Conservation (phyloP, 2,329 filamentous ascomycete species). For the Trichoderma sp. region DNA sequence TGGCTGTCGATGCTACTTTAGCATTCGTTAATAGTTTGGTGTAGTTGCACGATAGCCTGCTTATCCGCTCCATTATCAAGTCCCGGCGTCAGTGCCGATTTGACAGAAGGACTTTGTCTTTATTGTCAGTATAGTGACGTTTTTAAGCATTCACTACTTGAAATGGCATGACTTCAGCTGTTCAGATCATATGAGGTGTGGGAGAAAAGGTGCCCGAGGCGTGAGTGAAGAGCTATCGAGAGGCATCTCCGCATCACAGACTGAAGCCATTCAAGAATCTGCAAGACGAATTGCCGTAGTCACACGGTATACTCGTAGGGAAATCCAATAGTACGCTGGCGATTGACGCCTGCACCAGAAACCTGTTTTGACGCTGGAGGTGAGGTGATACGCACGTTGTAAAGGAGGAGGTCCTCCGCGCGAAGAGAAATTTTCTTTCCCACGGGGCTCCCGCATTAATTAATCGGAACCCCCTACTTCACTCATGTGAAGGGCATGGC, state of each 20-base stretch:
- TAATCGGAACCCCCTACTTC: not conserved
- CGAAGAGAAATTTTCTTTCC: not conserved
- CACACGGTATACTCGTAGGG: not conserved
- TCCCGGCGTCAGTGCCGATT: not conserved
- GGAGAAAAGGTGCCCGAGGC: not conserved
- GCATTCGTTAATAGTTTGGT: not conserved
- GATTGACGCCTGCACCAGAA: not conserved
- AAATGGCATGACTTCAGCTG: not conserved
- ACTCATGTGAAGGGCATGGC: no score
- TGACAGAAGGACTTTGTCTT: not conserved
- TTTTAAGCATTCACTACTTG: not conserved
- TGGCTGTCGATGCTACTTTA: constrained; percentile 15
- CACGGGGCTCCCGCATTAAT: constrained; percentile 3
- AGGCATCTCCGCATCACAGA: not conserved
- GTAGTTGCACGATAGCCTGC: not conserved
- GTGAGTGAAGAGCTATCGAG: not conserved
- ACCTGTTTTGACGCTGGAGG: no score
- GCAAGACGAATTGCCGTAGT: not conserved
- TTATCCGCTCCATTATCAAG: not conserved
- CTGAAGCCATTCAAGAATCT: not conserved
- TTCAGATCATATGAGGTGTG: not conserved
- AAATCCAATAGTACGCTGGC: not conserved
- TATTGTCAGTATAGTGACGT: not conserved
- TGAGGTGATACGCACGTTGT: constrained; percentile 1
- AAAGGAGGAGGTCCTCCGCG: not conserved